Evolutionary conservation across 208 protist genomes (phyloP), one percentile per base, ranked within the genome.

Genomic region (Acanthamoeba divionensis): DNA sequence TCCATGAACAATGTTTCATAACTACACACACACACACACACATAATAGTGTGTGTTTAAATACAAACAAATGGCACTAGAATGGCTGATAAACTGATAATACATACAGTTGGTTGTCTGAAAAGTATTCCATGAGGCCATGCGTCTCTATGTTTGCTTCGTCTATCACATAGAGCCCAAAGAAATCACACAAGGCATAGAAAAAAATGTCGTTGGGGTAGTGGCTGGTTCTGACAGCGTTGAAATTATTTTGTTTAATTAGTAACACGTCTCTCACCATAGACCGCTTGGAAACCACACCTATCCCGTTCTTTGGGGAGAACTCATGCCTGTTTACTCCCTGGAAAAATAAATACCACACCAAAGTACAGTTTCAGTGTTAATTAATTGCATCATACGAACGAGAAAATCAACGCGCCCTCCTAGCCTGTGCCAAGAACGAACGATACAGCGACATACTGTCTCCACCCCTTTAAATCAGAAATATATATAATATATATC

Each of bases 101-200:
- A 75, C 10, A 1, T 66, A 73, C 55, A 47, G 18, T 9, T 41
- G 62, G 54, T 73, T n/a, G 62, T 66, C 62, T 7, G 62, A 66
- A 44, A 73, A 88, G 38, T 50, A 8, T 29, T 71, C 79, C 62
- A 38, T 69, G 8, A 92, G 41, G 47, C 89, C 93, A 66, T 95
- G 93, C 15, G 92, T 93, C 80, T 95, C 93, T 44, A 93, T 77
- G 71, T 95, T 95, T 47, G 92, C 91, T 52, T 95, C 93, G 77
- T 93, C 91, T 6, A 93, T 57, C 10, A 95, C 92, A 24, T 87
- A 92, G 47, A 95, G 21, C 24, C 93, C 93, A 21, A 90, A 57
- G 15, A 80, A 67, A 55, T 92, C 85, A 73, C 92, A 94, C 15
- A 93, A 38, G 26, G 69, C 33, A 77, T 94, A 94, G 33, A 62